Conservation (phyloP, 768 basidiomycete species). For the Guyanaporus albipodus region DNA sequence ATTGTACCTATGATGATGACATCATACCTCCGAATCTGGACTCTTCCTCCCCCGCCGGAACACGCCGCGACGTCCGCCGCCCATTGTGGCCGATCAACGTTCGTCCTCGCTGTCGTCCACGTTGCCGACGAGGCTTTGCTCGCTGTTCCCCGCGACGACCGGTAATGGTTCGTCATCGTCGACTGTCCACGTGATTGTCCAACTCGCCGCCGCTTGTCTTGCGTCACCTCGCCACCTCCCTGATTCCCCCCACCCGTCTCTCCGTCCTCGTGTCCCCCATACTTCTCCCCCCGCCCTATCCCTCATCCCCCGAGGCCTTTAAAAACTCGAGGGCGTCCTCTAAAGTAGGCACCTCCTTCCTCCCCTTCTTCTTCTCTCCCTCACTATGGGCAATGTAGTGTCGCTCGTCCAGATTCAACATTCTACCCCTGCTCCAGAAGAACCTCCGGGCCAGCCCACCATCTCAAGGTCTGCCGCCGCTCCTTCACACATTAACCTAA, state of each 20-base stretch:
- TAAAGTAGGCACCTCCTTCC: constrained; percentile 21
- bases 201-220: constrained; percentile 13
- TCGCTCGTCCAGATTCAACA: constrained; percentile 30
- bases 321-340: constrained; percentile 15
- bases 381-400: constrained; percentile 33
- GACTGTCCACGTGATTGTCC: constrained; percentile 2
- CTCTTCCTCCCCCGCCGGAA: constrained; percentile 20
- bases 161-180: constrained; percentile 12
- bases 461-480: constrained; percentile 18
- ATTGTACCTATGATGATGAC: constrained; percentile 25
- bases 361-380: neutral
- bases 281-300: constrained; percentile 27
- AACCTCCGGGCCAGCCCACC: constrained; percentile 6
- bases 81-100: constrained; percentile 13
- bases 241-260: constrained; percentile 14
- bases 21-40: constrained; percentile 29
- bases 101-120: constrained; percentile 20
- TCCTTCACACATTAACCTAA: constrained; percentile 34
- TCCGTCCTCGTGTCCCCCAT: constrained; percentile 30
- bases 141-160: constrained; percentile 10
- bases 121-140: constrained; percentile 14
- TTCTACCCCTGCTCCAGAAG: constrained; percentile 15
- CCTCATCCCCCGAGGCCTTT: constrained; percentile 17
- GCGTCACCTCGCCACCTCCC: constrained; percentile 21
- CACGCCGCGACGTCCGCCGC: constrained; percentile 24